phyloP scores from a whole-genome alignment of 2,329 filamentous ascomycete species.

The Monosporascus ibericus region DNA sequence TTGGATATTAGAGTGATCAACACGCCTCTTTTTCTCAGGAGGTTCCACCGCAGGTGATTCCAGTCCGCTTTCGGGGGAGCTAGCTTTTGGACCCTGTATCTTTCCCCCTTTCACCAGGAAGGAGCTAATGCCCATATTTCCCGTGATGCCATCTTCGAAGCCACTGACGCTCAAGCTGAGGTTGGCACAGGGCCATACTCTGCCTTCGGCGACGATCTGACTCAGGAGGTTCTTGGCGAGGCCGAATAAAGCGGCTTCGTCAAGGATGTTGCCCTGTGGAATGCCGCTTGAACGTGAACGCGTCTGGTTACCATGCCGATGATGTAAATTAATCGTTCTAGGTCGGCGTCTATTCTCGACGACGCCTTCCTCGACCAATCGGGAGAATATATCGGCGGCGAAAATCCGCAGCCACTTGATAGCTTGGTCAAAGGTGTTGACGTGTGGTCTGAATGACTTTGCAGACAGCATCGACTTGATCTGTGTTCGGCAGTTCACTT shows the following conservation, averaged over 20 bases:
- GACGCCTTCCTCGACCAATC: slow-evolving; percentile 85
- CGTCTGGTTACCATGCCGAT: slow-evolving; percentile 67
- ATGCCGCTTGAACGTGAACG: slow-evolving; percentile 73
- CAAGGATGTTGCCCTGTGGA: slow-evolving; percentile 65
- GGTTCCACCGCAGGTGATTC: slow-evolving; percentile 17
- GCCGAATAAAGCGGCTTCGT: slow-evolving; percentile 66
- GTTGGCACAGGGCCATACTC: slow-evolving; percentile 87
- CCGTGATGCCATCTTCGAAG: slow-evolving; percentile 80
- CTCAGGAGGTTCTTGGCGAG: slow-evolving; percentile 70
- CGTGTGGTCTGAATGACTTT: slow-evolving; percentile 85
- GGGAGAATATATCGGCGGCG: slow-evolving; percentile 80
- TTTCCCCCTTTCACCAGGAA: slow-evolving; percentile 78
- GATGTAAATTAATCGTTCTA: slow-evolving; percentile 78
- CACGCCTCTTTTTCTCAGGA: slow-evolving; percentile 36
- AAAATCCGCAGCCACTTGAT: slow-evolving; percentile 87
- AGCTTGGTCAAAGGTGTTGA: slow-evolving; percentile 72
- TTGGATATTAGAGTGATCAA: slow-evolving; percentile 46
- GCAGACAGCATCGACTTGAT: slow-evolving; percentile 98
- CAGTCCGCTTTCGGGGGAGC: slow-evolving; percentile 13
- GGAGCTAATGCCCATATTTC: slow-evolving; percentile 78
- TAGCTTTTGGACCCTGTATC: slow-evolving; percentile 46
- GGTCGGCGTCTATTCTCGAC: slow-evolving; percentile 82
- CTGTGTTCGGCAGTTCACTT: slow-evolving; percentile 84
- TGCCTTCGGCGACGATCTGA: slow-evolving; percentile 72
- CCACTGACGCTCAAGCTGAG: slow-evolving; percentile 83